Conservation (phyloP, 257 asterid species). For the Plantago elongata region DNA sequence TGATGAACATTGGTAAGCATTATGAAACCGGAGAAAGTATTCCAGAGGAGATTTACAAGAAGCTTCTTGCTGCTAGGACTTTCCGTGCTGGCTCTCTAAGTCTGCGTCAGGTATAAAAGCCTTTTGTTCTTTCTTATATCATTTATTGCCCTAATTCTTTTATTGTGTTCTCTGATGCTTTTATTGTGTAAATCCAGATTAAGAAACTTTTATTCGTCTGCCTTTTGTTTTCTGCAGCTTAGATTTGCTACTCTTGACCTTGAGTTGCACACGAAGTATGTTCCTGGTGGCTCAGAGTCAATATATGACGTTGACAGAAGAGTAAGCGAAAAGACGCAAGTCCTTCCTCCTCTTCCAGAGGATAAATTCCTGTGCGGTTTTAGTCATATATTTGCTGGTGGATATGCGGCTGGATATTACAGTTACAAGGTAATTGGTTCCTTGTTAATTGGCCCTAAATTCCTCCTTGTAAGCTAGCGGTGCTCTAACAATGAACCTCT, state of each 20-base stretch:
- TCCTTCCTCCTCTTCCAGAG: conserved; percentile 81
- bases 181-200: conserved; percentile 7
- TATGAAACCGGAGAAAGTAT: conserved; percentile 89
- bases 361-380: conserved; percentile 88
- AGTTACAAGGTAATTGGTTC: conserved; percentile 75
- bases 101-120: conserved; percentile 73
- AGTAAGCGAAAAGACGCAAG: conserved; percentile 67
- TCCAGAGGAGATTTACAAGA: conserved; percentile 84
- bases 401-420: conserved; percentile 98
- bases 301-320: conserved; percentile 74
- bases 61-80: conserved; percentile 98
- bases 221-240: conserved; percentile 48
- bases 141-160: too few relatives aligned
- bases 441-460: background rate
- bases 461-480: conserved; percentile 10
- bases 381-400: conserved; percentile 93
- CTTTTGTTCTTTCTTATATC: background rate
- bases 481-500: background rate
- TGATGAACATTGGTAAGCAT: conserved; percentile 96
- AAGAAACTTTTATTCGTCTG: conserved; percentile 5
- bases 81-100: conserved; percentile 93
- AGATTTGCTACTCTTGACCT: conserved; percentile 80
- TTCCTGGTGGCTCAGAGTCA: conserved; percentile 83
- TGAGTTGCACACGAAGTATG: conserved; percentile 73
- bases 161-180: background rate